These are phyloP conservation scores for Sporothrix luriei DNA, from an alignment of 2,329 filamentous ascomycete genomes.

Conservation along the genomic window DNA sequence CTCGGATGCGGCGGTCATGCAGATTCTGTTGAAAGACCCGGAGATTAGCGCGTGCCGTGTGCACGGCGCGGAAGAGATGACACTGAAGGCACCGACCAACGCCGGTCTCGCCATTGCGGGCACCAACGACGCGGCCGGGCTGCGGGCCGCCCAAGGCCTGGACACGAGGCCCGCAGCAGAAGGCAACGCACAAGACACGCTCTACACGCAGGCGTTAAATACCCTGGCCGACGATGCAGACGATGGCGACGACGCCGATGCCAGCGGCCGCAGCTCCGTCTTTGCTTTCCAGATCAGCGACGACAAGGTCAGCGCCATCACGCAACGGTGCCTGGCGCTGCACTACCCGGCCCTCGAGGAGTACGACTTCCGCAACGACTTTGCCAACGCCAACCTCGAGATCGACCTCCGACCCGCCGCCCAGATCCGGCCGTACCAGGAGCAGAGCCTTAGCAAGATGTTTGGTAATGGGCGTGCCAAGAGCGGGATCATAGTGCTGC, in stretches of 20 bases:
- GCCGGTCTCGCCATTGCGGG: constrained; percentile 88
- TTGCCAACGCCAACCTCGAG: constrained; percentile 84
- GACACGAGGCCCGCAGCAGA: constrained; percentile 8
- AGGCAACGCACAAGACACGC: too few relatives aligned
- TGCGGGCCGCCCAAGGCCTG: constrained; percentile 66
- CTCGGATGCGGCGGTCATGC: constrained; percentile 81
- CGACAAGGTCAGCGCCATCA: constrained; percentile 78
- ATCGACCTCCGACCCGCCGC: constrained; percentile 90
- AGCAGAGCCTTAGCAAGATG: constrained; percentile 98
- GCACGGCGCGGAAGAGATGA: constrained; percentile 66
- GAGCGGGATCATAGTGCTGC: constrained; percentile 94
- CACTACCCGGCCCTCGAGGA: constrained; percentile 89
- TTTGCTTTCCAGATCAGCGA: constrained; percentile 77
- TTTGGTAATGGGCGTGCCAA: constrained; percentile 97
- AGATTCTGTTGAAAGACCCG: constrained; percentile 80
- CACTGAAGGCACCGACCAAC: constrained; percentile 81
- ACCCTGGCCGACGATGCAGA: background rate
- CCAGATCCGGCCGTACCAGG: constrained; percentile 91
- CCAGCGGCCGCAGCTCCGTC: background rate
- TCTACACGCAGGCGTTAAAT: too few relatives aligned
- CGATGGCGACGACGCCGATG: background rate
- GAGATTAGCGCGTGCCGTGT: constrained; percentile 79
- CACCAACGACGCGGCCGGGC: constrained; percentile 87
- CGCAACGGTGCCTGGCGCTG: constrained; percentile 85
- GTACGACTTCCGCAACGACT: constrained; percentile 94